Conservation (phyloP, 805 yeast species). For the Nakazawaea populi region DNA sequence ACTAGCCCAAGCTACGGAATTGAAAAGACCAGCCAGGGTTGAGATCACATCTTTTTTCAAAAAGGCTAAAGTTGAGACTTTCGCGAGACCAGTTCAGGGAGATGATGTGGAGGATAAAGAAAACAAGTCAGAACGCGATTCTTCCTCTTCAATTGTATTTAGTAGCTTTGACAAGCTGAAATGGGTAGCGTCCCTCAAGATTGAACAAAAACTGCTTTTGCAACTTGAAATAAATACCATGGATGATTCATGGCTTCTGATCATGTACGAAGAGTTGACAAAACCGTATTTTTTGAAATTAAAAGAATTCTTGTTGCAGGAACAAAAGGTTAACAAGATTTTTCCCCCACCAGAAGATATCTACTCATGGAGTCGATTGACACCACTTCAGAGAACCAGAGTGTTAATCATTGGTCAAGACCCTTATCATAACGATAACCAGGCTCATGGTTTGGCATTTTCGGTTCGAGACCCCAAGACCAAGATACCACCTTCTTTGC, state of each 20-base stretch:
- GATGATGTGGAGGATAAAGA: not conserved
- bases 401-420: constrained; percentile 92
- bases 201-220: constrained; percentile 47
- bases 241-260: constrained; percentile 73
- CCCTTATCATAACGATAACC: constrained; percentile 89
- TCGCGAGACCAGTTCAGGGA: not conserved
- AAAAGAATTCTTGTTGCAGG: constrained; percentile 54
- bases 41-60: constrained; percentile 9
- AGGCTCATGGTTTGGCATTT: constrained; percentile 96
- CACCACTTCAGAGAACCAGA: constrained; percentile 68
- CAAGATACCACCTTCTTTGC: constrained; percentile 80
- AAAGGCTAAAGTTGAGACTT: constrained; percentile 1
- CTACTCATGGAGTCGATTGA: constrained; percentile 87
- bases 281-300: constrained; percentile 79
- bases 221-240: constrained; percentile 63
- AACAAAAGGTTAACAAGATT: constrained; percentile 40
- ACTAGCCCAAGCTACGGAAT: not conserved
- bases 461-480: constrained; percentile 79
- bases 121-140: not conserved
- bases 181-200: constrained; percentile 45
- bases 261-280: constrained; percentile 63
- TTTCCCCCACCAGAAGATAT: constrained; percentile 78
- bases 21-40: not conserved
- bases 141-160: not conserved
- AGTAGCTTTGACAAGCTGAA: constrained; percentile 37